Evolutionary conservation across 106 monocot species (phyloP).

Genomic region (Apostasia ramifera): DNA sequence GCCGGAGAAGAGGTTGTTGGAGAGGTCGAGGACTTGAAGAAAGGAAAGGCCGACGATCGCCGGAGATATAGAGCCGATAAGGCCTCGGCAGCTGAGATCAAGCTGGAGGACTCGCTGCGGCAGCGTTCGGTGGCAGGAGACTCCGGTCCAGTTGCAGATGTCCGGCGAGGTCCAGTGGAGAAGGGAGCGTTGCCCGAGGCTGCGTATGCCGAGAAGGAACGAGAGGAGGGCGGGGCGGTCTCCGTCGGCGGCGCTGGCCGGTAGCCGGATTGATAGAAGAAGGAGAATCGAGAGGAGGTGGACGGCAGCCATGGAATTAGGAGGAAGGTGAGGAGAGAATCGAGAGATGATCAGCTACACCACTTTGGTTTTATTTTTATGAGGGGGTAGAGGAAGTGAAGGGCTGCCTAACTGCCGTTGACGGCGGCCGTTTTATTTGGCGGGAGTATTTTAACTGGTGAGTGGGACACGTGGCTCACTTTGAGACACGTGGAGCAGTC

Average conservation of each 20-base stretch:
- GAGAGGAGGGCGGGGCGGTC: conserved; percentile 41
- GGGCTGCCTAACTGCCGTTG: conserved; percentile 43
- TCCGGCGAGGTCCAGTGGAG: conserved; percentile 19
- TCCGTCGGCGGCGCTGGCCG: neutral
- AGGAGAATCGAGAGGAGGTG: neutral
- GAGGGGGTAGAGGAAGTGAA: conserved; percentile 1
- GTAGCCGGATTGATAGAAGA: neutral
- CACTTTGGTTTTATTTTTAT: conserved; percentile 19
- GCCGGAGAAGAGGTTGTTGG: conserved; percentile 44
- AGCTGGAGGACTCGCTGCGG: conserved; percentile 32
- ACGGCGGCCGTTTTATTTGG: conserved; percentile 36
- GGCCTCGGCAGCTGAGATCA: conserved; percentile 22
- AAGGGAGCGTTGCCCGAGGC: conserved; percentile 10
- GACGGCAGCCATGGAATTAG: neutral
- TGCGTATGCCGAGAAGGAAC: conserved; percentile 20
- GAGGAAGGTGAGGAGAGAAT: neutral
- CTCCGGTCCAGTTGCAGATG: conserved; percentile 71
- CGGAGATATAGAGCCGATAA: conserved; percentile 38
- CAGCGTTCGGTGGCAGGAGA: conserved; percentile 29
- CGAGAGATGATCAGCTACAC: conserved; percentile 14
- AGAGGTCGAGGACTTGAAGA: conserved; percentile 55
- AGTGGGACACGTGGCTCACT: too few species aligned
- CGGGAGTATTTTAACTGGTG: conserved; percentile 4
- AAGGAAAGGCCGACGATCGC: conserved; percentile 48
- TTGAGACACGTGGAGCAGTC: conserved; percentile 3